These are phyloP conservation scores for Geotrichum citri-aurantii DNA, from an alignment of 1,139 yeast genomes.

Conservation along the genomic window DNA sequence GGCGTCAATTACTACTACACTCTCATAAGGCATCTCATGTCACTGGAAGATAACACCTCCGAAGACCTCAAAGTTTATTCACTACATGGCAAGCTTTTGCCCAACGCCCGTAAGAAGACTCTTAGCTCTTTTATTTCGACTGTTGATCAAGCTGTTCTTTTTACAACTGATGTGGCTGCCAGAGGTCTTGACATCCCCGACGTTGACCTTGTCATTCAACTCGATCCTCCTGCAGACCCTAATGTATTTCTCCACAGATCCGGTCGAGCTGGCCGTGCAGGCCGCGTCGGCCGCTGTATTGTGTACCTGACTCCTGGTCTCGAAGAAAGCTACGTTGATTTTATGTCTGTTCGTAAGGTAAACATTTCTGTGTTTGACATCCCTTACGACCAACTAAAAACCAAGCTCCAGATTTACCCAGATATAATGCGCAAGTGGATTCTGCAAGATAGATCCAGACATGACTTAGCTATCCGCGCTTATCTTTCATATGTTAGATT, in stretches of 20 bases:
- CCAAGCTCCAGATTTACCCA: slow-evolving; percentile 18
- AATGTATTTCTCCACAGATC: slow-evolving; percentile 82
- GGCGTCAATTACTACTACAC: slow-evolving; percentile 72
- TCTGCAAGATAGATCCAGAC: slow-evolving; percentile 66
- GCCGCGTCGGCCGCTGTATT: slow-evolving; percentile 71
- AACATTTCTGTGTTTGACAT: slow-evolving; percentile 41
- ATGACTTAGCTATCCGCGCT: slow-evolving; percentile 72
- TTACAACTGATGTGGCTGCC: slow-evolving; percentile 61
- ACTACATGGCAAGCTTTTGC: slow-evolving; percentile 80
- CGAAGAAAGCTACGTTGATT: slow-evolving; percentile 77
- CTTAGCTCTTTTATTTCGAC: slow-evolving; percentile 51
- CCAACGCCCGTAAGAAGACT: slow-evolving; percentile 70
- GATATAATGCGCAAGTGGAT: slow-evolving; percentile 50
- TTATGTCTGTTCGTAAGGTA: slow-evolving; percentile 71
- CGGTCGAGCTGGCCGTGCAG: slow-evolving; percentile 92
- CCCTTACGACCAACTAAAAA: slow-evolving; percentile 10
- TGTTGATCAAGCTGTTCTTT: slow-evolving; percentile 50
- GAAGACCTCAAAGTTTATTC: slow-evolving; percentile 9
- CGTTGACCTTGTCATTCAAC: slow-evolving; percentile 79
- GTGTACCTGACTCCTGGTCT: slow-evolving; percentile 64
- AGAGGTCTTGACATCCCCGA: slow-evolving; percentile 92
- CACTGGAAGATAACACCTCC: slow-evolving; percentile 23
- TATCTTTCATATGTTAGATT: slow-evolving; percentile 80
- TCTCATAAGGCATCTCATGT: slow-evolving; percentile 42
- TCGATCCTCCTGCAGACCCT: slow-evolving; percentile 90